Evolutionary conservation across 805 yeast genomes (phyloP).

Genomic region (Starmerella floricola): DNA sequence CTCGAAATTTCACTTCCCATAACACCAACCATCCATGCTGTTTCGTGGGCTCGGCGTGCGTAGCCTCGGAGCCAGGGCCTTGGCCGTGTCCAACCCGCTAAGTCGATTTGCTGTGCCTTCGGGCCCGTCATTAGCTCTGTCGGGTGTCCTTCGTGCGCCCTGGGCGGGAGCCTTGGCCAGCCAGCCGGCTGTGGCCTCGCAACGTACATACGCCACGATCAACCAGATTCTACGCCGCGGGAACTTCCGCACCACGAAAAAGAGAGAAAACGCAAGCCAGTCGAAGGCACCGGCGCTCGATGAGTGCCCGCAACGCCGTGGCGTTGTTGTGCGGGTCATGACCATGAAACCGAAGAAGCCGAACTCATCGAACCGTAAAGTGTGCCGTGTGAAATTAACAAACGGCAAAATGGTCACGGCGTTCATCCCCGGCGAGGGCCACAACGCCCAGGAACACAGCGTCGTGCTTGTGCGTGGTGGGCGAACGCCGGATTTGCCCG

Average conservation of each 20-base stretch:
- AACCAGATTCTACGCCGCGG: conserved; percentile 30
- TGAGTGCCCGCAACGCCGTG: conserved; percentile 75
- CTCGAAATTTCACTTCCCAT: not conserved
- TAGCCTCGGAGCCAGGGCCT: too few relatives aligned
- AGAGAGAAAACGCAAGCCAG: conserved; percentile 29
- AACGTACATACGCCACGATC: conserved; percentile 22
- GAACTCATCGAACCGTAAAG: conserved; percentile 94
- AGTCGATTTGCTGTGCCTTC: too few relatives aligned
- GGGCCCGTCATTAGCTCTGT: too few relatives aligned
- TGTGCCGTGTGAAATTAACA: conserved; percentile 83
- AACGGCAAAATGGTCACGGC: conserved; percentile 85
- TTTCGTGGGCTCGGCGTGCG: not conserved
- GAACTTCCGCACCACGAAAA: conserved; percentile 25
- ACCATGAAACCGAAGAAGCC: conserved; percentile 96
- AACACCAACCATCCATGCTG: too few relatives aligned
- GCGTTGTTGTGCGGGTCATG: conserved; percentile 89
- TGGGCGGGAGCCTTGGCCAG: too few relatives aligned
- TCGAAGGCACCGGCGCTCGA: conserved; percentile 73
- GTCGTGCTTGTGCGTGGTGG: conserved; percentile 97
- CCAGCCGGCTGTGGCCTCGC: too few relatives aligned
- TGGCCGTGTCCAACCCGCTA: too few relatives aligned
- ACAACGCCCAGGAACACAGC: conserved; percentile 93
- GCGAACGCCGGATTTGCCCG: conserved; percentile 94
- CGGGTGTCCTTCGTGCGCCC: too few relatives aligned
- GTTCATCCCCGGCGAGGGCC: conserved; percentile 97